These are phyloP conservation scores for Macadamia integrifolia DNA, from an alignment of 164 flowering plant genomes.

Conservation along the genomic window DNA sequence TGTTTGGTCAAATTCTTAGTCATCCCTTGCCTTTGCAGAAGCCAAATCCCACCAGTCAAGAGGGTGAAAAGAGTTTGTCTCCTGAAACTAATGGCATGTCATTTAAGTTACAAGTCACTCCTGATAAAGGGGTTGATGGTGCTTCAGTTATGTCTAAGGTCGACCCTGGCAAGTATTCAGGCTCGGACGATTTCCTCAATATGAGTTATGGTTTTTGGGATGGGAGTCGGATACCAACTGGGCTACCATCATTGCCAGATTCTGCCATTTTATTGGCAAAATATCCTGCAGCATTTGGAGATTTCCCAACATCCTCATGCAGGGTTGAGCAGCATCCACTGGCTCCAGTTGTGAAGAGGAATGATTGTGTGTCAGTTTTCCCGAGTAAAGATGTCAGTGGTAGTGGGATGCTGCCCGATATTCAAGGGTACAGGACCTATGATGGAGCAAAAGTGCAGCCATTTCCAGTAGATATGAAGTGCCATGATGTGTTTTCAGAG, in stretches of 20 bases:
- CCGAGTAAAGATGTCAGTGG: conserved; percentile 30
- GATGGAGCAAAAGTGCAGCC: conserved; percentile 39
- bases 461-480: conserved; percentile 44
- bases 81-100: conserved; percentile 23
- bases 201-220: conserved; percentile 69
- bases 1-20: conserved; percentile 77
- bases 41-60: conserved; percentile 18
- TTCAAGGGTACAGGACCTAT: conserved; percentile 30
- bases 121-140: conserved; percentile 27
- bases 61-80: conserved; percentile 12
- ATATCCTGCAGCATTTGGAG: conserved; percentile 54
- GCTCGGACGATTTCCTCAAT: conserved; percentile 45
- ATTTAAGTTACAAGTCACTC: conserved; percentile 20
- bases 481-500: conserved; percentile 35
- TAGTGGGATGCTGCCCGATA: conserved; percentile 34
- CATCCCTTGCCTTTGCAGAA: conserved; percentile 37
- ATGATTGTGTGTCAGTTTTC: conserved; percentile 31
- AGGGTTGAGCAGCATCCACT: conserved; percentile 40
- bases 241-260: conserved; percentile 51
- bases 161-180: conserved; percentile 26
- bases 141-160: conserved; percentile 23
- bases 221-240: conserved; percentile 57
- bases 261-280: conserved; percentile 55
- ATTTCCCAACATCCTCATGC: conserved; percentile 31
- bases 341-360: conserved; percentile 23